Base-by-base conservation (phyloP, 441 rosid species). In the Populus tomentosa region DNA sequence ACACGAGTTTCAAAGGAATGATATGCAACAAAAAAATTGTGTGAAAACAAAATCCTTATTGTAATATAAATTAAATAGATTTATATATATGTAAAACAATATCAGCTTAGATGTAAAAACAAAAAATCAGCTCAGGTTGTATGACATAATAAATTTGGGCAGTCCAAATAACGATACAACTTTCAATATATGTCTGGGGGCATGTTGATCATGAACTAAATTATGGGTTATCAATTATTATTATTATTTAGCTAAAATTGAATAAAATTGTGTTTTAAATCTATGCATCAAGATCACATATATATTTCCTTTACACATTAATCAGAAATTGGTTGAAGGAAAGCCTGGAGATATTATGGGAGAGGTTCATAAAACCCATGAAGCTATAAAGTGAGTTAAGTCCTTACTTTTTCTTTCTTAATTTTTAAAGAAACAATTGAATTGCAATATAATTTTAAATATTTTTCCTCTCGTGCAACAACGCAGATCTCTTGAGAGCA, bases 401-500 rank as follows among this genome's bases (percentile, higher is more conserved):
- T 26, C 16, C 6, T 53, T 26, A 13, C 14, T 13, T 20, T 2
- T 10, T 20, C 40, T 40, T n/a, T 33, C 7, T 36, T 7, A 14
- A 20, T 14, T 26, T 26, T 4, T 10, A 50, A 14, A 16, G 20
- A 50, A 50, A 50, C n/a, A 50, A 50, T 23, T 40, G 4, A 30
- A 7, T 40, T n/a, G 56, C 40, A 16, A 20, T 6, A 32, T 9
- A 16, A 26, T 8, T 26, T 24, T 35, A 2, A 2, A 3, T 13
- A 21, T 62, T 73, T 23, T 36, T 62, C 5, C 5, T 4, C 1
- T 5, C 10, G 24, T 64, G 7, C 35, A 7, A 3, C 5, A 50
- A 50, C 66, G 13, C 79, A 94, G 97, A 79, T 87, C 91, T 16
- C 86, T 94, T 6, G 94, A 93, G 77, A 91, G 82, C 80, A 87